Base-by-base conservation (phyloP, 164 flowering plant species). In the Vitis riparia region DNA sequence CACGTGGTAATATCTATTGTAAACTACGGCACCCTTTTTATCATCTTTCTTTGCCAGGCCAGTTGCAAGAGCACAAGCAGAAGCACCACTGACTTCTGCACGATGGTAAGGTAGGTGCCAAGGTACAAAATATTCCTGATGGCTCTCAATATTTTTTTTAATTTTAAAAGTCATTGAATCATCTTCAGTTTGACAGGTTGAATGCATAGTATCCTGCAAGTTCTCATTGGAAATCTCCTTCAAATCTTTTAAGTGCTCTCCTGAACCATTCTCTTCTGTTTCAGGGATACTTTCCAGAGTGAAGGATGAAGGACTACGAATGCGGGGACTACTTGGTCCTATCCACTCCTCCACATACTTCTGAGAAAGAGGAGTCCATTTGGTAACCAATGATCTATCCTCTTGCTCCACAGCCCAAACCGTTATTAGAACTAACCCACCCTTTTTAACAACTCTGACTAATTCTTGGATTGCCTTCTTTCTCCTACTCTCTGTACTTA, bases 41-140 rank as follows among this genome's bases (percentile, higher is more conserved):
- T 95, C 96, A 76, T 95, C 98, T 73, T 86, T 91, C 72, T 77
- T 88, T 13, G 99, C 98, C 63, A 95, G 76, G 6, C 98, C 99
- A 85, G 58, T 88, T 65, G 89, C 92, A 71, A 94, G 73, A 73
- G 97, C 97, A 73, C 72, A 60, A 67, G 91, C 90, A 69, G 99
- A 91, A 55, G 87, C 87, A 49, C 99, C 98, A 75, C 93, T 82
- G 11, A 93, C 84, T 82, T 95, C 99, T 62, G 97, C 99, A 47
- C 98, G 91, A 80, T 95, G 99, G 79, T 95, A 95, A 49, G 98
- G 99, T 66, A 95, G 87, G 75, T 95, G 99, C 99, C 98, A 95
- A n/a, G 99, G 99, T 12, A 95, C 96, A 82, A 95, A 95, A 85
- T 80, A 95, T 63, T 95, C 99, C 53, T 95, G 96, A 32, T 92